phyloP scores from a whole-genome alignment of 192 early-diverging fungal species.

The Linnemannia zychae region DNA sequence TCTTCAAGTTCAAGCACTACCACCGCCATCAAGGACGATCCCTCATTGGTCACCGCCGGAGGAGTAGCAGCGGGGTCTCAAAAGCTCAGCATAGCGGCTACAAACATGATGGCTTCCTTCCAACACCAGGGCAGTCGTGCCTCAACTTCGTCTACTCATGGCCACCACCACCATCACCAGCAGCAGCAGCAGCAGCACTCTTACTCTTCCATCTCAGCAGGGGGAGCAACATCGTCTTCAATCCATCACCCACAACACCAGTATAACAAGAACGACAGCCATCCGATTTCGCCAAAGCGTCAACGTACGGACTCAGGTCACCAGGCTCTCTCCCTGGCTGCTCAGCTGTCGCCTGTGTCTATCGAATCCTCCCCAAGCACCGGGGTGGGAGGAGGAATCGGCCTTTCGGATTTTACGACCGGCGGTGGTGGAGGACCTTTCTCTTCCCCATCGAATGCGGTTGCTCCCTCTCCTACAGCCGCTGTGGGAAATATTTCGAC shows the following conservation, averaged over 20 bases:
- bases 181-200: neutral
- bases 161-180: constrained; percentile 6
- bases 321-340: constrained; percentile 13
- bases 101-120: constrained; percentile 23
- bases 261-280: neutral
- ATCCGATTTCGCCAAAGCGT: constrained; percentile 28
- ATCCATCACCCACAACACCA: neutral
- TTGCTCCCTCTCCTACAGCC: neutral
- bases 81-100: constrained; percentile 9
- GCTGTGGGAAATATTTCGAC: neutral
- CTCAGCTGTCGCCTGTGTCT: constrained; percentile 9
- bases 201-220: constrained; percentile 6
- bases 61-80: neutral
- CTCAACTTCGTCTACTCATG: neutral
- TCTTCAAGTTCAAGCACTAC: neutral
- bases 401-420: constrained; percentile 11
- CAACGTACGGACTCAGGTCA: constrained; percentile 27
- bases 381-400: neutral
- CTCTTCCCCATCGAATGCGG: neutral
- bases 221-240: neutral
- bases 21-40: neutral
- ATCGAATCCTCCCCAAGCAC: constrained; percentile 1
- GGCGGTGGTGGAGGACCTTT: neutral
- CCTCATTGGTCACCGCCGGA: neutral
- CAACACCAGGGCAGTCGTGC: constrained; percentile 8